These are phyloP conservation scores for Aspergillus coremiiformis DNA, from an alignment of 495 filamentous ascomycete species.

Conservation along the genomic window DNA sequence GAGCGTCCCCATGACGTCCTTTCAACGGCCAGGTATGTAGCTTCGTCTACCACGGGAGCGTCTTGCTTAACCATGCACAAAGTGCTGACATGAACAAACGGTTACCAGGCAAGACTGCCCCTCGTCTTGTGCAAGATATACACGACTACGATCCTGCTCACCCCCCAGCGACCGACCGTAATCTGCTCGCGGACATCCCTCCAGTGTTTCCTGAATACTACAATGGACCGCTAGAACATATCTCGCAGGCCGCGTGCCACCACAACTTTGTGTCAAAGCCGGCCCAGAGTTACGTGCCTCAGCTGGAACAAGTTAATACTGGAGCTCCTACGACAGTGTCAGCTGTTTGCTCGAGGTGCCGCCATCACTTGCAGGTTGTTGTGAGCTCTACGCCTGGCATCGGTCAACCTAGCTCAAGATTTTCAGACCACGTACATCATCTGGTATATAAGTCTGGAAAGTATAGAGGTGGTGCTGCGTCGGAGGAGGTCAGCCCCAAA, in stretches of 20 bases:
- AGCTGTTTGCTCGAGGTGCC: conserved; percentile 49
- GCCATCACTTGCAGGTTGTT: conserved; percentile 46
- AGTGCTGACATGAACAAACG: neutral
- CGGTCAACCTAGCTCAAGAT: conserved; percentile 9
- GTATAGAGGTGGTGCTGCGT: conserved; percentile 18
- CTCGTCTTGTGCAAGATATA: conserved; percentile 53
- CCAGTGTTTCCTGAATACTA: conserved; percentile 31
- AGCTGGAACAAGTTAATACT: conserved; percentile 29
- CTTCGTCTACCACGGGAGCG: neutral
- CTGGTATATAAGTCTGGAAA: conserved; percentile 35
- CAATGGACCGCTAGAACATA: conserved; percentile 23
- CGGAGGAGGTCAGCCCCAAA: conserved; percentile 22
- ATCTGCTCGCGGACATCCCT: conserved; percentile 48
- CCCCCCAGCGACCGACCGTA: conserved; percentile 38
- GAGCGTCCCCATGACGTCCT: conserved; percentile 26
- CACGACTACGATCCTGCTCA: conserved; percentile 48
- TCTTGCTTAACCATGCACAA: neutral
- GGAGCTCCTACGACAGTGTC: conserved; percentile 43
- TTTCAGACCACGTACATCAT: conserved; percentile 39
- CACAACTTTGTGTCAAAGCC: conserved; percentile 50
- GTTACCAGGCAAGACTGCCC: conserved; percentile 52
- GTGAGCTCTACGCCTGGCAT: conserved; percentile 34
- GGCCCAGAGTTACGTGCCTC: conserved; percentile 43
- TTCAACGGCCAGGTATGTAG: conserved; percentile 31
- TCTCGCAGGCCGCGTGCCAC: conserved; percentile 42